These are phyloP conservation scores for Trametes punicea DNA, from an alignment of 768 basidiomycete species.

Conservation along the genomic window DNA sequence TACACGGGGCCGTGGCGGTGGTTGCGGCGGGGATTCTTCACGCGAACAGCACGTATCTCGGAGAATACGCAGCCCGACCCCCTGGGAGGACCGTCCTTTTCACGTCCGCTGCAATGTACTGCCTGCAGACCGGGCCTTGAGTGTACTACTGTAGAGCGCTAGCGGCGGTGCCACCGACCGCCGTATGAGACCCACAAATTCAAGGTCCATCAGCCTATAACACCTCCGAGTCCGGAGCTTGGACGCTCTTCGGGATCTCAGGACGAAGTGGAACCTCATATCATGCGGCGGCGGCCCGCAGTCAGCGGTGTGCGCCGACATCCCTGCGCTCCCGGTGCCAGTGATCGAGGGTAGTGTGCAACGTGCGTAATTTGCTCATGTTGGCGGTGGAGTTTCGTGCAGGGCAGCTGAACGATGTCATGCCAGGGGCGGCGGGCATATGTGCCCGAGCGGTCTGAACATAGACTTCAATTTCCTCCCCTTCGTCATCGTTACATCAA, in stretches of 20 bases:
- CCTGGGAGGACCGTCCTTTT: neutral
- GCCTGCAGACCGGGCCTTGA: neutral
- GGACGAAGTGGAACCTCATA: too few species aligned
- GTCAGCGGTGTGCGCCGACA: neutral
- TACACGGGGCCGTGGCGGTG: neutral
- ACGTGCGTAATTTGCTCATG: neutral
- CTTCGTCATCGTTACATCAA: constrained; percentile 6
- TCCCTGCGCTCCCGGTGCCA: neutral
- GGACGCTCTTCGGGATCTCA: too few species aligned
- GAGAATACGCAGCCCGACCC: neutral
- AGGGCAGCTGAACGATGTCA: constrained; percentile 4
- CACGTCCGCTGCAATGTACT: neutral
- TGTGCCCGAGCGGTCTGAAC: neutral
- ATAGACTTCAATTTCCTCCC: neutral
- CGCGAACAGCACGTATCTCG: constrained; percentile 8
- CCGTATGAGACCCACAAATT: neutral
- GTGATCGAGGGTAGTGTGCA: constrained; percentile 2
- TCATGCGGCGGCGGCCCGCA: too few species aligned
- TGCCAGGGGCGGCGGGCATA: neutral
- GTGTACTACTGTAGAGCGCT: neutral
- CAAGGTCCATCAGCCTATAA: neutral
- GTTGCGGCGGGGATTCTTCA: neutral
- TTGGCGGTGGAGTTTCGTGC: constrained; percentile 6
- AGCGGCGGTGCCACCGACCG: neutral
- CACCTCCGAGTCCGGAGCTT: neutral